Evolutionary conservation across 2,329 filamentous ascomycete species (phyloP), one percentile per base, ranked within the genome.

Genomic region (Fusarium sp.): DNA sequence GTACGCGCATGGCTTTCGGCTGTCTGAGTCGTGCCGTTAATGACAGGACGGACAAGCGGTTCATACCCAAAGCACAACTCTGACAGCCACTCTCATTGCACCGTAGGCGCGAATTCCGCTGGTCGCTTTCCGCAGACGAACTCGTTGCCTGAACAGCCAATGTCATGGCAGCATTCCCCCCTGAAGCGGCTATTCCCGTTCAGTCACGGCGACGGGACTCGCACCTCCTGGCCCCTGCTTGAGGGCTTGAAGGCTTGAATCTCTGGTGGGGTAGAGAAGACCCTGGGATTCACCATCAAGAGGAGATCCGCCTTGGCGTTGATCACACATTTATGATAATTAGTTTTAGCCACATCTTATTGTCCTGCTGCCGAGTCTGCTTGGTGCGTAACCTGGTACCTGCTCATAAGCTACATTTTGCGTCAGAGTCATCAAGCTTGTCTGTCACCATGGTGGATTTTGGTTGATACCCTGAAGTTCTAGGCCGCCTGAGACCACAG

Each of bases 21-120:
- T 65, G 55, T 68, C 52, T 51, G 56, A 62, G 65, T 62, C 65
- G 47, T 43, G 51, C 55, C 51, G 51, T 61, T 62, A n/a, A 49
- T 25, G n/a, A 27, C 40, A 40, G 40, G 25, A 44, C 51, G 40
- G 25, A 44, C 51, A 35, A 48, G 65, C 59, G 62, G 37, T 58
- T 64, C 30, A 47, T 61, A 30, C 10, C 7, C 32, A 17, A 15
- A 7, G 2, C 32, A 43, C 37, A 61, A 32, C 23, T 44, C 17
- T 14, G 39, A 35, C 17, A 20, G 48, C 61, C 65, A 68, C 65
- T 69, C 61, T 17, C 17, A 22, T 62, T 35, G 17, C 22, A 25
- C 43, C 33, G 55, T 69, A 68, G 66, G 66, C 66, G 66, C 66
- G 56, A 69, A 67, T 68, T 68, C 66, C 66, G 66, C 66, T 59